Base-by-base conservation (phyloP, 257 asterid genomes). In the Datura wrightii region DNA sequence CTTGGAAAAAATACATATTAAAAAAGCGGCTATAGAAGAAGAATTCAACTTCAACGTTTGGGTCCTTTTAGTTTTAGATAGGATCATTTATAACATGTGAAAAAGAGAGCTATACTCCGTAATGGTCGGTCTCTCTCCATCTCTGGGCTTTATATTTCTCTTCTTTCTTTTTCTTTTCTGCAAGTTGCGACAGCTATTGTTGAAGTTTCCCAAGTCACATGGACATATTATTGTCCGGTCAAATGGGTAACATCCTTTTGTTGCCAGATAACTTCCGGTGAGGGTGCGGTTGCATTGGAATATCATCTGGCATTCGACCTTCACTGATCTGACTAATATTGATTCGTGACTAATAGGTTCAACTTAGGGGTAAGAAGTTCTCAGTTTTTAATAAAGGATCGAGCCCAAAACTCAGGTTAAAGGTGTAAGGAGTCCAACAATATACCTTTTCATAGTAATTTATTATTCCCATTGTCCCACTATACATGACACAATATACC, bases 41-140 rank as follows among this genome's bases (percentile, higher is more conserved):
- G 87, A 90, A 87, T 92, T 93, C 97, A 93, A 93, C 97, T 50
- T 93, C 99, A 95, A 94, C 97, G 93, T 91, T 93, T 90, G 85
- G 90, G 97, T 93, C 98, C 91, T 92, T 71, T n/a, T 42, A 90
- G 46, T 90, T 93, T 83, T 88, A 62, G 70, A 55, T 84, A 84
- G 85, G 59, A 86, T 24, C 31, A 24, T 44, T 55, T 80, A 56
- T 31, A 81, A 60, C 54, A 78, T 85, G 79, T 80, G 54, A 66
- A 34, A 79, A 60, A 66, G 5, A 53, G 88, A 48, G 79, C 4
- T 79, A 82, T 86, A 79, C 85, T 90, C 92, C 90, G 92, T 82
- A 88, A 88, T 84, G 85, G 55, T 76, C 88, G 93, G 89, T 79
- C 46, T 76, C 46, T 80, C 50, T 15, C 87, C 62, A 14, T 24